Base-by-base conservation (phyloP, 768 basidiomycete species). In the Lactarius hengduanensis region DNA sequence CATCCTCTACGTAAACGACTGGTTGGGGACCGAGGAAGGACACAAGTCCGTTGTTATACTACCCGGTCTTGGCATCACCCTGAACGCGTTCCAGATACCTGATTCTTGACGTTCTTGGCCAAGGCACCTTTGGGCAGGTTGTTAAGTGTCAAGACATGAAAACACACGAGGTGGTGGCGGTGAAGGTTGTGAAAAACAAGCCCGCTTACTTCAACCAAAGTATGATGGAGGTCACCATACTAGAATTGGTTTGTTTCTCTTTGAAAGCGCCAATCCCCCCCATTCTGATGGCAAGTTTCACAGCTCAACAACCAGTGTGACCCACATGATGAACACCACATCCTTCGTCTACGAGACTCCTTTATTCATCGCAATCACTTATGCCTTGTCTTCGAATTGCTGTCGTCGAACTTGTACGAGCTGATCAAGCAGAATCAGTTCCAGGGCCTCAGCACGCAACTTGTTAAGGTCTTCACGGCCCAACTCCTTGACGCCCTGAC, bases 91-190 rank as follows among this genome's bases (percentile, higher is more conserved):
- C 30, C 75, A 95, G 93, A 76, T 99, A 98, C 77, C 82, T 98
- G 70, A 98, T 99, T 73, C 87, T 99, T 57, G 97, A 99, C 77
- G 94, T 99, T 67, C 86, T 99, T 45, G 97, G 97, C 8, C 97
- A 99, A 76, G 97, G 97, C 28, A 99, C 97, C 2, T 99, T 99
- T 72, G 97, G 97, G 10, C 97, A 99, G 77, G 97, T 99, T 38
- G 97, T 98, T 72, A 99, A 99, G 77, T 99, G 97, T 75, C 97
- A 98, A 77, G 98, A 99, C 75, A 96, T 98, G 90, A 94, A 96
- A 80, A 97, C 94, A 36, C 95, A 98, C 77, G 96, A 98, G 75
- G 93, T 98, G 62, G 94, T 97, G 54, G 97, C 97, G 28, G 97
- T 99, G 68, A 99, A 98, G 78, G 97, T 99, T 9, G 94, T 99